Percentiles rank a stretch among this genome's conserved stretches.
These are phyloP conservation scores for Rhodotorula sp. DNA, from an alignment of 1,284 basidiomycete genomes.

Conservation along the genomic window DNA sequence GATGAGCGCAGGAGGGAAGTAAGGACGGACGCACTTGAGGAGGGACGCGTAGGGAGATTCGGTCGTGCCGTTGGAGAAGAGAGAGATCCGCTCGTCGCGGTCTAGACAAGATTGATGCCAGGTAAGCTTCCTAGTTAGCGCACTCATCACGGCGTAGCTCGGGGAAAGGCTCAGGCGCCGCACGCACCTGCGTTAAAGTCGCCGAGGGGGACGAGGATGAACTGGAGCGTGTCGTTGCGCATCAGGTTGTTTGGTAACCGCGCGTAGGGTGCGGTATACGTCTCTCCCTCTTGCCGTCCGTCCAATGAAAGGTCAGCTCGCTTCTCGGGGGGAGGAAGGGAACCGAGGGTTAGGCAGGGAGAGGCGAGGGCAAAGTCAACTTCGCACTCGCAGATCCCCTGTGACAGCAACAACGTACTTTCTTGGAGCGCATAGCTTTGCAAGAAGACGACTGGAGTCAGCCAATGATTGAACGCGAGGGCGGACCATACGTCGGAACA, in stretches of 20 bases:
- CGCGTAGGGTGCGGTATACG: slow-evolving; percentile 86
- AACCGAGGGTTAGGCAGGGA: too few relatives aligned
- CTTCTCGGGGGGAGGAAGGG: too few relatives aligned
- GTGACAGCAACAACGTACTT: too few relatives aligned
- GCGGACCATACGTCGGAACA: too few relatives aligned
- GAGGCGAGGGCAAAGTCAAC: too few relatives aligned
- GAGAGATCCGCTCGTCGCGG: slow-evolving; percentile 47
- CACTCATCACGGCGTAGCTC: too few relatives aligned
- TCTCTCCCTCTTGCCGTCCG: slow-evolving; percentile 58
- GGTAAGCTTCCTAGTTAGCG: too few relatives aligned
- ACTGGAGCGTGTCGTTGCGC: slow-evolving; percentile 90
- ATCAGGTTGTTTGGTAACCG: slow-evolving; percentile 88
- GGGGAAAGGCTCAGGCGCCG: not conserved
- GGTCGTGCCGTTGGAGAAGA: slow-evolving; percentile 54
- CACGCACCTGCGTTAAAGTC: slow-evolving; percentile 76
- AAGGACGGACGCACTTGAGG: slow-evolving; percentile 60
- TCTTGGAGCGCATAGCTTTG: too few relatives aligned
- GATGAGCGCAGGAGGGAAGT: not conserved
- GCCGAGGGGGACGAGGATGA: slow-evolving; percentile 82
- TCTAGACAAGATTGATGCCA: slow-evolving; percentile 39
- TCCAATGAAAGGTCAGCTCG: not conserved
- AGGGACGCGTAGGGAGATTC: slow-evolving; percentile 83
- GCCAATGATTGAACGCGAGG: too few relatives aligned
- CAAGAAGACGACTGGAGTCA: too few relatives aligned
- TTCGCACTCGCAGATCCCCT: too few relatives aligned